Base-by-base conservation (phyloP, 139 green algal species). In the Micromonas commoda region DNA sequence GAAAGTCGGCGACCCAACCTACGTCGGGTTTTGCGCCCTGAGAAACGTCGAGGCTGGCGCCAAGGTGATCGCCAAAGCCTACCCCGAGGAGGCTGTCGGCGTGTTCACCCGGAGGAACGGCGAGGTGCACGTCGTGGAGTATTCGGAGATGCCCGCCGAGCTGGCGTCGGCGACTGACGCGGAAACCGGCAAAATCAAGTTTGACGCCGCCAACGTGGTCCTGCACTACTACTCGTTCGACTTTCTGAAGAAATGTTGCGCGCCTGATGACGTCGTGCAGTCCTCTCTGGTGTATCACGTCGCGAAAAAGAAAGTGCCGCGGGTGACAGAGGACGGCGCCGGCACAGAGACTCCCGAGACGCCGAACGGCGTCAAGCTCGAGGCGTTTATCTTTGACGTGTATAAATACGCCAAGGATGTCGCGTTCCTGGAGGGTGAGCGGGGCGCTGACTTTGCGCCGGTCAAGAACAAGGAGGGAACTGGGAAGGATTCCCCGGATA, bases 351-450 rank as follows among this genome's bases (percentile, higher is more conserved):
- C 26, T 23, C 68, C 37, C 2, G 29, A 28, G 23, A 19, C 31
- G 37, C 37, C 37, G 3, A 75, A 78, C 33, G 93, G 91, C 45
- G 82, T 97, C 23, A 98, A 98, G 84, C 86, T 98, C 71, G 93
- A 98, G 89, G 81, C 90, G 32, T 98, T 98, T 82, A 97, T 97
- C 72, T 98, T 98, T 78, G 93, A 98, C 87, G 87, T 87, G 28
- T 97, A 97, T 76, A 79, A 85, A 4, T 76, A 87, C 68, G 63
- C 35, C n/a, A 77, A 23, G 24, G 81, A 79, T 37, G 69, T 75
- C 0, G 66, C 71, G 4, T 75, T 91, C 64, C 52, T 91, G 77
- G 84, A 90, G 82, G 90, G 92, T 68, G 38, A 37, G 0, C 80
- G 91, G 0, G 72, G 82, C 24, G 84, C 88, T 24, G 81, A 96